Evolutionary conservation across 805 yeast genomes (phyloP).

Genomic region (Komagataella populi): DNA sequence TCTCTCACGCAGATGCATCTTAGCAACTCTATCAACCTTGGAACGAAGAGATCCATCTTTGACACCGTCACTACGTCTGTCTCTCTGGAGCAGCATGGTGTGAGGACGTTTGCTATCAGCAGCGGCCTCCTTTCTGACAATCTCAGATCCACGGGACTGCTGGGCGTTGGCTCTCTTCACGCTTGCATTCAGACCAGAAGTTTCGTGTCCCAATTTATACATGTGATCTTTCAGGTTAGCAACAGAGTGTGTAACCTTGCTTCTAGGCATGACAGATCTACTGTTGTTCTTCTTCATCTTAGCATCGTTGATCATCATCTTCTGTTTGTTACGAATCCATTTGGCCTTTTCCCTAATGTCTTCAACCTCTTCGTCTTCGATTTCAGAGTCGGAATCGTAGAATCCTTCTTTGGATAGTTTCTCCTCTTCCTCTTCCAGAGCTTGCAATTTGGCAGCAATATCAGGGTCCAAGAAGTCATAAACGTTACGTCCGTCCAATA

Average conservation of each 20-base stretch:
- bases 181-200: slow-evolving; percentile 40
- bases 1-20: slow-evolving; percentile 86
- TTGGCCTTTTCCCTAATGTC: slow-evolving; percentile 75
- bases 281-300: slow-evolving; percentile 82
- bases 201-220: slow-evolving; percentile 83
- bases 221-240: slow-evolving; percentile 79
- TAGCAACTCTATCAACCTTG: slow-evolving; percentile 78
- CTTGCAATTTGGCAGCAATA: slow-evolving; percentile 84
- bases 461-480: slow-evolving; percentile 97
- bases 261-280: slow-evolving; percentile 82
- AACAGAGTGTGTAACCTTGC: slow-evolving; percentile 65
- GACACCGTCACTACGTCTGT: slow-evolving; percentile 80
- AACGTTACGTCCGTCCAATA: slow-evolving; percentile 90
- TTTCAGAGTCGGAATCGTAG: slow-evolving; percentile 74
- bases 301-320: slow-evolving; percentile 81
- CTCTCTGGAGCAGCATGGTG: slow-evolving; percentile 48
- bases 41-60: slow-evolving; percentile 67
- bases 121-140: slow-evolving; percentile 42
- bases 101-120: slow-evolving; percentile 19
- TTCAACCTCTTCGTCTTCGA: slow-evolving; percentile 47
- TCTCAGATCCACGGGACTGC: slow-evolving; percentile 63
- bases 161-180: slow-evolving; percentile 22
- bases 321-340: slow-evolving; percentile 94
- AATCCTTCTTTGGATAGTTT: slow-evolving; percentile 87
- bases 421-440: slow-evolving; percentile 95